A percentile compares a stretch with the other conserved stretches of the same genome.
These are phyloP conservation scores for Lasiodiplodia theobromae DNA, from an alignment of 2,329 filamentous ascomycete species.

Conservation along the genomic window DNA sequence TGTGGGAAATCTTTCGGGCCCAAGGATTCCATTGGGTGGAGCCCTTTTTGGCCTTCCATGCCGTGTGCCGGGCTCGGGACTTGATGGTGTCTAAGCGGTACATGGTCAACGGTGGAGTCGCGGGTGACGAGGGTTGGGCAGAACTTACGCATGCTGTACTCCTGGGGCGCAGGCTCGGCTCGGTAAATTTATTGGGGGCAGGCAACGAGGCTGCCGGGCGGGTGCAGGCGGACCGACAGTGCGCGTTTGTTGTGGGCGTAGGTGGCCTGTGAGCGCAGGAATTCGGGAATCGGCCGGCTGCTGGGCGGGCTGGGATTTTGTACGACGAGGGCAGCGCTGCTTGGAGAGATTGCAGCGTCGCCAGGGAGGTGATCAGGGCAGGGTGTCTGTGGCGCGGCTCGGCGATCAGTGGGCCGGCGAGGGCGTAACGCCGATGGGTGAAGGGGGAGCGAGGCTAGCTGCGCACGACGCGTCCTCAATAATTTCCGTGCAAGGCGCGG, in stretches of 20 bases:
- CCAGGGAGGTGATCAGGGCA: slow-evolving; percentile 20
- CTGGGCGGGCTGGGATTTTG: slow-evolving; percentile 9
- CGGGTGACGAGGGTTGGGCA: background rate
- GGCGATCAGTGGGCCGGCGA: slow-evolving; percentile 14
- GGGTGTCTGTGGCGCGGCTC: slow-evolving; percentile 8
- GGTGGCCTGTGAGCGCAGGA: slow-evolving; percentile 20
- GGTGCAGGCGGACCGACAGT: slow-evolving; percentile 16
- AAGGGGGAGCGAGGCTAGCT: slow-evolving; percentile 1
- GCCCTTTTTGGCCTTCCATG: slow-evolving; percentile 40
- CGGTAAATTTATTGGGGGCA: slow-evolving; percentile 5
- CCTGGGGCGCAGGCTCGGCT: slow-evolving; percentile 16
- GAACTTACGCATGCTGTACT: slow-evolving; percentile 28
- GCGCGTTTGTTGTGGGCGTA: slow-evolving; percentile 23
- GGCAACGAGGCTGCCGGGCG: background rate
- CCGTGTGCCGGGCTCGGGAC: slow-evolving; percentile 45
- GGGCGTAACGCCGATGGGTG: slow-evolving; percentile 9
- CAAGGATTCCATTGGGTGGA: slow-evolving; percentile 38
- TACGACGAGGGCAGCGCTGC: background rate
- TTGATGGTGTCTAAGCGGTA: slow-evolving; percentile 43
- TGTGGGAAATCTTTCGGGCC: slow-evolving; percentile 25
- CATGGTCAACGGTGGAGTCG: slow-evolving; percentile 25
- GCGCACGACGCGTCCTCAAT: slow-evolving; percentile 13
- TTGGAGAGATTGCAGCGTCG: slow-evolving; percentile 14
- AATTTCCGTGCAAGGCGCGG: slow-evolving; percentile 6
- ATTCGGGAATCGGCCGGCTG: slow-evolving; percentile 14